Percentiles rank a stretch among this genome's conserved stretches.
phyloP scores from a whole-genome alignment of 768 basidiomycete genomes.

The Calocera viscosa region DNA sequence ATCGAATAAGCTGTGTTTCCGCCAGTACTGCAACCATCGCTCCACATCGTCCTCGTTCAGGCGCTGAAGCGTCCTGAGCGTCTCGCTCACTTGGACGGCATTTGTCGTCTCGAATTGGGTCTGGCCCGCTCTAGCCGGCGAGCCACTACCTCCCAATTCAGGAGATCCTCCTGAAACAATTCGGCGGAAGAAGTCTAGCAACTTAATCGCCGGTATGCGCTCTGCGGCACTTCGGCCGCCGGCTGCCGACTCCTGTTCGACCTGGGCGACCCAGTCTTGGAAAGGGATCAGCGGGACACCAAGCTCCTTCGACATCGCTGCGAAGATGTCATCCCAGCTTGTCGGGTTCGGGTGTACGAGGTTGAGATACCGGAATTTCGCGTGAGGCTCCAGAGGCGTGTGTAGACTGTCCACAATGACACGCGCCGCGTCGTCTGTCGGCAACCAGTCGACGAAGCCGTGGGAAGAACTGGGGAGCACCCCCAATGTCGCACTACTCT shows the following conservation, averaged over 20 bases:
- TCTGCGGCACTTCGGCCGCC: not conserved
- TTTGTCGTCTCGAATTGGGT: not conserved
- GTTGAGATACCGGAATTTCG: not conserved
- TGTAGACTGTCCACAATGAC: not conserved
- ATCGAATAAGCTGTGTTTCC: not conserved
- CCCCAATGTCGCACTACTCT: not conserved
- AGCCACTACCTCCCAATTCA: not conserved
- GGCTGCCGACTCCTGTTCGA: not conserved
- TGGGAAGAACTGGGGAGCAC: not conserved
- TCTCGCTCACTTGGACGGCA: not conserved
- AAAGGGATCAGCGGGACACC: not conserved
- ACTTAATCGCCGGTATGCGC: not conserved
- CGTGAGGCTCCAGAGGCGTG: not conserved
- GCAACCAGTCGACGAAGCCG: not conserved
- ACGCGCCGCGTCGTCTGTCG: not conserved
- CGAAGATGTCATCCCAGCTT: not conserved
- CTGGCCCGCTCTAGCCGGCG: no score
- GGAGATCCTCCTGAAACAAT: no score
- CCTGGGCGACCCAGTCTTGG: not conserved
- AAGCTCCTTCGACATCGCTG: not conserved
- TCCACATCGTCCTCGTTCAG: not conserved
- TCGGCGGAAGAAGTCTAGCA: not conserved
- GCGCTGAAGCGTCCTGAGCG: not conserved
- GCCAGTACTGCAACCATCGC: not conserved
- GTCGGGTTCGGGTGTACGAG: not conserved